A percentile compares a stretch with the other conserved stretches of the same genome.
Evolutionary conservation across 2,329 filamentous ascomycete species (phyloP).

Genomic region (Cladophialophora carrionii): DNA sequence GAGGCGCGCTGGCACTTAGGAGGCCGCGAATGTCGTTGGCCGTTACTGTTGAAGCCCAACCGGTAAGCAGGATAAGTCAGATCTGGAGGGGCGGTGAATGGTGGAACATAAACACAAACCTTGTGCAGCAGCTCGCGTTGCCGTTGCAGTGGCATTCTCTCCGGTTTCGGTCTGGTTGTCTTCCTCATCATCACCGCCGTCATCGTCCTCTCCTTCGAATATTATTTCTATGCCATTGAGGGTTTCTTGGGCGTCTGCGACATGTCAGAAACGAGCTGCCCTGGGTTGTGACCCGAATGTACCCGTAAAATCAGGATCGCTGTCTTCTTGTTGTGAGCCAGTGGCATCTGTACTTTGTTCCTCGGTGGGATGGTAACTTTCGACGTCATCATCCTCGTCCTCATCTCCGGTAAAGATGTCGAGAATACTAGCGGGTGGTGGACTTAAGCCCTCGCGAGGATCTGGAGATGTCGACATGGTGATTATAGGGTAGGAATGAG

Average conservation of each 20-base stretch:
- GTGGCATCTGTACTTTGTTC: slow-evolving; percentile 29
- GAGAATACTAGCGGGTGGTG: slow-evolving; percentile 31
- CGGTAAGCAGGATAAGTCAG: neutral
- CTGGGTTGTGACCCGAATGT: neutral
- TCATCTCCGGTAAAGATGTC: slow-evolving; percentile 34
- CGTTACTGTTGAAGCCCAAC: slow-evolving; percentile 22
- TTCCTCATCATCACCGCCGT: slow-evolving; percentile 70
- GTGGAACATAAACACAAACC: slow-evolving; percentile 18
- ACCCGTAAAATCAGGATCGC: slow-evolving; percentile 32
- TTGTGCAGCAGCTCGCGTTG: slow-evolving; percentile 29
- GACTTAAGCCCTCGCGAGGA: slow-evolving; percentile 32
- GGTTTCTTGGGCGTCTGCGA: slow-evolving; percentile 35
- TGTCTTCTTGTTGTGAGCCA: slow-evolving; percentile 26
- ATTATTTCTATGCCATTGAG: slow-evolving; percentile 37
- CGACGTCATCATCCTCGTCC: slow-evolving; percentile 36
- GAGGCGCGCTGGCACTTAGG: slow-evolving; percentile 42
- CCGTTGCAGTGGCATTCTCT: slow-evolving; percentile 24
- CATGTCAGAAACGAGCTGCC: slow-evolving; percentile 2
- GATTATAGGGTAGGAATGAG: neutral
- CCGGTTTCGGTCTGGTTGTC: slow-evolving; percentile 53
- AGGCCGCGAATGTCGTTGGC: slow-evolving; percentile 32
- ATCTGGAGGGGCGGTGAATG: neutral
- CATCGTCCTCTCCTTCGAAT: slow-evolving; percentile 55
- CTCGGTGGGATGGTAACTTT: slow-evolving; percentile 29
- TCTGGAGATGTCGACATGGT: slow-evolving; percentile 33